Evolutionary conservation across 208 protist species (phyloP), one percentile per base, ranked within the genome.

Genomic region (Angomonas ambiguus): DNA sequence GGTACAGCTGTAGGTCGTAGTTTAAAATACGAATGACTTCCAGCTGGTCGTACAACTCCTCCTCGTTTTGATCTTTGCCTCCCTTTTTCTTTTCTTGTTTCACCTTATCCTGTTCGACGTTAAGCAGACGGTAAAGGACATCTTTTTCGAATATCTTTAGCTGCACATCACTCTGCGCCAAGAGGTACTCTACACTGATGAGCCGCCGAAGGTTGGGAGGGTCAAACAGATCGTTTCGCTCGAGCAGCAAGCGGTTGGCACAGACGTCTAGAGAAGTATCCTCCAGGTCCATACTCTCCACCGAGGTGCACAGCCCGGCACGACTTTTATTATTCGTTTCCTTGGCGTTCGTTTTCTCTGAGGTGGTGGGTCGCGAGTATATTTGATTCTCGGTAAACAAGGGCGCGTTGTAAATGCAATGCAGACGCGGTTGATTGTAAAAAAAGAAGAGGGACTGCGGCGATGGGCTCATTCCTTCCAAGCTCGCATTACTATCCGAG

Each of bases 361-460:
- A n/a, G n/a, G n/a, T n/a, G n/a, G n/a, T n/a, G n/a, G n/a, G n/a
- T n/a, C n/a, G n/a, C n/a, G n/a, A n/a, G n/a, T n/a, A n/a, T n/a
- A n/a, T n/a, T n/a, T 30, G 30, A 55, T 38, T 67, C 6, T 55
- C 38, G 35, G 67, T 72, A n/a, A 77, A 13, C 20, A 63, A 51
- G 0, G 74, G 72, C 0, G 72, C 69, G 27, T 86, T 81, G 30
- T 64, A 67, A 13, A 82, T 18, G 34, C 71, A 79, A 56, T 84
- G 71, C 22, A 86, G 72, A 2, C 77, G 61, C 4, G 83, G 77
- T 28, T 82, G 76, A 22, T 79, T 84, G 49, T 75, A 76, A 24
- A 76, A 80, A 34, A 89, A 86, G 41, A 84, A 85, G 56, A 71
- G 35, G 16, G 60, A 16, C 51, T 22, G 2, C 64, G 55, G 34